Base-by-base conservation (phyloP, 306 rosid species). In the Prunus padus region DNA sequence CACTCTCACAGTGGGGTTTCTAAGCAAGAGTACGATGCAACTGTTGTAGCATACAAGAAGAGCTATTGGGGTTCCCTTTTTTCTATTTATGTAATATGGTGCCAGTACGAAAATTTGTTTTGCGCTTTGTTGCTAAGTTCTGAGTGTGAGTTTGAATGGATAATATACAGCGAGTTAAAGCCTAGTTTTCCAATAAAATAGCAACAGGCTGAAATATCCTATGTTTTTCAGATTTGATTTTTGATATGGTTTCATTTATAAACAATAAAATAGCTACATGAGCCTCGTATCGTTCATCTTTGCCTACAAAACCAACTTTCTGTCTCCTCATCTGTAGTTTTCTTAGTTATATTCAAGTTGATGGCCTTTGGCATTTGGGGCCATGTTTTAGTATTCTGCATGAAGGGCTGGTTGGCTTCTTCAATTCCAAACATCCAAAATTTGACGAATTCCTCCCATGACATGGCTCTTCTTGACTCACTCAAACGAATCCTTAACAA, bases 61-160 rank as follows among this genome's bases (percentile, higher is more conserved):
- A 76, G 74, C 64, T 56, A 49, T 50, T 59, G 37, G 45, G 19
- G 50, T 75, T 78, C 65, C 42, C 37, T 33, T 50, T 50, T 73
- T 54, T 71, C 54, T 64, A 61, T 64, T 44, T 69, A 2, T 77
- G 49, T 84, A 71, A 71, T 75, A 20, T 72, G 77, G 14, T 33
- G 16, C 50, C 15, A 61, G 56, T 72, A 79, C 56, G 51, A 31
- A 55, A 46, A 59, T 33, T 72, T 72, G 67, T 77, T 25, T 74
- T 84, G 77, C 51, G 14, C 71, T 59, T 79, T 81, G 54, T 67
- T 83, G 79, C 71, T 47, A 81, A 22, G 56, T 69, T 84, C 50
- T 77, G 46, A 74, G 80, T 73, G 79, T 77, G 86, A 82, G 83
- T 72, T 63, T 62, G 67, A 70, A 59, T 56, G 74, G 71, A 55